A percentile compares a stretch with the other conserved stretches of the same genome.
Conservation (phyloP, 208 protist genomes). For the Trypanosoma brucei region DNA sequence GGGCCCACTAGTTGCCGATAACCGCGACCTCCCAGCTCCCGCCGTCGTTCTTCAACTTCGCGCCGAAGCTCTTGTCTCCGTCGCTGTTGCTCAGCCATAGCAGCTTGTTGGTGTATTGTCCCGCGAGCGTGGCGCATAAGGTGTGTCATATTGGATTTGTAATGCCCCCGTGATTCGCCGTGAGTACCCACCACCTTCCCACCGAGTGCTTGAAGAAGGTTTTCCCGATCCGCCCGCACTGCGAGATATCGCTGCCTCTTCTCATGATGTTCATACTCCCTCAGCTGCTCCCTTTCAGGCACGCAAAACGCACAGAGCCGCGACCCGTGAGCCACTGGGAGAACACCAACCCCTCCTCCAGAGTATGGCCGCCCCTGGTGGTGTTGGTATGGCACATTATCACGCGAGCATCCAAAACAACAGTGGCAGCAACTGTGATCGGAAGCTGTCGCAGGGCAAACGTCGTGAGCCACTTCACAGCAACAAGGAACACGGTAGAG, state of each 20-base stretch:
- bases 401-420: not conserved
- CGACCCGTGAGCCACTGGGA: not conserved
- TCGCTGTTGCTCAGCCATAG: conserved; percentile 42
- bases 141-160: conserved; percentile 56
- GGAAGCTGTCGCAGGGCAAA: too few species aligned
- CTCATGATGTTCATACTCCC: conserved; percentile 47
- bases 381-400: conserved; percentile 3
- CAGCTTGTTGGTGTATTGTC: conserved; percentile 38
- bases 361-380: conserved; percentile 1
- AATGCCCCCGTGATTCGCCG: not conserved
- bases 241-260: conserved; percentile 45
- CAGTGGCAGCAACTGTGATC: too few species aligned
- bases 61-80: conserved; percentile 56
- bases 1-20: not conserved
- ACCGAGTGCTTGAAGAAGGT: conserved; percentile 18
- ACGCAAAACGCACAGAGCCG: conserved; percentile 50
- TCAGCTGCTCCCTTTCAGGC: conserved; percentile 55
- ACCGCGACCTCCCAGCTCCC: conserved; percentile 26
- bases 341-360: not conserved
- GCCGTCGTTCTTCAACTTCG: conserved; percentile 55
- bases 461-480: conserved; percentile 25
- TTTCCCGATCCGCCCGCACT: conserved; percentile 33
- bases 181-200: conserved; percentile 11
- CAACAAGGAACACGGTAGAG: conserved; percentile 38
- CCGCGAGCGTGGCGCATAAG: conserved; percentile 57